phyloP scores from a whole-genome alignment of 345 rosid species.

The Cochlearia excelsa region DNA sequence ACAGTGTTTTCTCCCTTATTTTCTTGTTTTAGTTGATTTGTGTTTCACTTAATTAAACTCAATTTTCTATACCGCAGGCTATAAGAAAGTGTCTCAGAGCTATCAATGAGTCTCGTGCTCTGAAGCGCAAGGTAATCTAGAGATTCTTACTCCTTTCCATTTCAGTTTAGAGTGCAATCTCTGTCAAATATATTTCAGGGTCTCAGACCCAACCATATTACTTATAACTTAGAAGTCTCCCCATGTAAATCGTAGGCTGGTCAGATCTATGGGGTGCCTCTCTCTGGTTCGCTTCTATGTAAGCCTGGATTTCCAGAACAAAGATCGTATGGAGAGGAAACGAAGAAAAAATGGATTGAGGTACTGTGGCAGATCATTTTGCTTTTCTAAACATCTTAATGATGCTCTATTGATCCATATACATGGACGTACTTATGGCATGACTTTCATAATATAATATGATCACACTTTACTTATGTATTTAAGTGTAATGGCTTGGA shows the following conservation, averaged over 20 bases:
- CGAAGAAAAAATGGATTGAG: conserved; percentile 94
- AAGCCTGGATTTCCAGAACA: conserved; percentile 92
- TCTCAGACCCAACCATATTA: conserved; percentile 15
- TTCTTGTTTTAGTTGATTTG: conserved; percentile 8
- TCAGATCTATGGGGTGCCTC: conserved; percentile 95
- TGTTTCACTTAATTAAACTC: conserved; percentile 14
- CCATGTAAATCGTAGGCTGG: conserved; percentile 70
- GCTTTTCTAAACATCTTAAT: conserved; percentile 13
- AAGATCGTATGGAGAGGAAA: conserved; percentile 72
- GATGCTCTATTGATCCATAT: conserved; percentile 7
- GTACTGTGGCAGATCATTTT: conserved; percentile 40
- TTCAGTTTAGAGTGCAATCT: conserved; percentile 14
- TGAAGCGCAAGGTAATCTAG: conserved; percentile 82
- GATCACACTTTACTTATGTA: conserved; percentile 5
- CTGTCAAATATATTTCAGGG: conserved; percentile 15
- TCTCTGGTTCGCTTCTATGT: conserved; percentile 70
- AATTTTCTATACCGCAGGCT: conserved; percentile 48
- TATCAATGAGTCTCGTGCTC: conserved; percentile 92
- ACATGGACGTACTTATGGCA: conserved; percentile 9
- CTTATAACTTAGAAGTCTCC: neutral
- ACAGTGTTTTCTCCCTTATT: conserved; percentile 1
- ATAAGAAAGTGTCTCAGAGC: conserved; percentile 85
- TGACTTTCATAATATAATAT: conserved; percentile 1
- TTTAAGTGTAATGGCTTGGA: conserved; percentile 9
- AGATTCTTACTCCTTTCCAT: conserved; percentile 25